These are phyloP conservation scores for Beauveria varroae DNA, from an alignment of 2,329 filamentous ascomycete genomes.

Conservation along the genomic window DNA sequence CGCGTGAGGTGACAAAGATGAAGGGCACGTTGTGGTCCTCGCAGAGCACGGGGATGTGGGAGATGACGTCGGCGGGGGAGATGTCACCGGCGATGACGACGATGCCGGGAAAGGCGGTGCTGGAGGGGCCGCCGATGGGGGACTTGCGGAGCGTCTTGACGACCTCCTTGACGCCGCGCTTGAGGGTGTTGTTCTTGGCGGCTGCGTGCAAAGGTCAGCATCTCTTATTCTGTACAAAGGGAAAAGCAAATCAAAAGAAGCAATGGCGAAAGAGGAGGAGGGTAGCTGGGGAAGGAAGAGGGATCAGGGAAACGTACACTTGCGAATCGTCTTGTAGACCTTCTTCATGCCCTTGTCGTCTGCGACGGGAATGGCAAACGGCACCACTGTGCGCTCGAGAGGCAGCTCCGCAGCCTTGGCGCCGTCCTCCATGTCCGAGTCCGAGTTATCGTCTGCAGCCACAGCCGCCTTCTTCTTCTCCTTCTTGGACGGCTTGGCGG, in stretches of 20 bases:
- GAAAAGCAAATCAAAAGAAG: not conserved
- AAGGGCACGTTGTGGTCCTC: constrained; percentile 98
- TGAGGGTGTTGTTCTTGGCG: constrained; percentile 89
- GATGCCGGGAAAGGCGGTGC: constrained; percentile 59
- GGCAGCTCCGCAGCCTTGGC: constrained; percentile 27
- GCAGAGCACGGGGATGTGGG: constrained; percentile 93
- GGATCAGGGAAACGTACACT: constrained; percentile 35
- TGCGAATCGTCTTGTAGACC: constrained; percentile 48
- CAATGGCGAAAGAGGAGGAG: no score
- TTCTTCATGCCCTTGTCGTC: constrained; percentile 69
- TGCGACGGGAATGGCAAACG: constrained; percentile 74
- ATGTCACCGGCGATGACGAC: constrained; percentile 96
- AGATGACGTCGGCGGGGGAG: constrained; percentile 97
- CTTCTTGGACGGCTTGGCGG: constrained; percentile 19
- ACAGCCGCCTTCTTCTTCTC: constrained; percentile 28
- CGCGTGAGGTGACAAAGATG: constrained; percentile 86
- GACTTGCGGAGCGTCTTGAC: constrained; percentile 98
- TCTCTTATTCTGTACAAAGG: not conserved
- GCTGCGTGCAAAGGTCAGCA: constrained; percentile 43
- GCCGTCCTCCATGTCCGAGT: constrained; percentile 37
- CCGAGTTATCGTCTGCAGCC: constrained; percentile 33
- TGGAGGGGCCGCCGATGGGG: constrained; percentile 54
- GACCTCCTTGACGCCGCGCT: constrained; percentile 97
- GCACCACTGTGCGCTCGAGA: constrained; percentile 58
- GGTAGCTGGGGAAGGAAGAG: not conserved